Percentiles rank a stretch among this genome's conserved stretches.
Conservation (phyloP, 2,329 filamentous ascomycete species). For the Drechslera avenae region DNA sequence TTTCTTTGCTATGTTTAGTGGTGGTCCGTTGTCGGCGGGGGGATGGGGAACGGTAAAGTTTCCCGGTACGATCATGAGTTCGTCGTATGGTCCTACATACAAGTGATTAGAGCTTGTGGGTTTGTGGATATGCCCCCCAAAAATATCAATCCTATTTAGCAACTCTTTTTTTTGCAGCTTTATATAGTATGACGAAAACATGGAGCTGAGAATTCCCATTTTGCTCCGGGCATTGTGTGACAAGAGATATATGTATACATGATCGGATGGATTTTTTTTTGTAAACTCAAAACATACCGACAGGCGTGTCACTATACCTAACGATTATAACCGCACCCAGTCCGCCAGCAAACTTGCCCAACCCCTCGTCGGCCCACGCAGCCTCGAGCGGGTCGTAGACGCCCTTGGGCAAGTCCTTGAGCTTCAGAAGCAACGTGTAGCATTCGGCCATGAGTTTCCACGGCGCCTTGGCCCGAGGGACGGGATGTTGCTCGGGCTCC, state of each 20-base stretch:
- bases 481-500: constrained; percentile 25
- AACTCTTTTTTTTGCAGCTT: too few species aligned
- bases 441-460: constrained; percentile 35
- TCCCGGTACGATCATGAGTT: constrained; percentile 40
- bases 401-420: constrained; percentile 29
- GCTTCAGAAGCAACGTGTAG: constrained; percentile 33
- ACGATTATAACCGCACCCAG: constrained; percentile 37
- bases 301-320: constrained; percentile 39
- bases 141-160: too few species aligned
- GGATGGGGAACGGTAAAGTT: constrained; percentile 34
- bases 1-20: constrained; percentile 29
- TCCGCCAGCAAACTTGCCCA: constrained; percentile 34
- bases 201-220: too few species aligned
- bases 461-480: constrained; percentile 28
- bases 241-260: too few species aligned
- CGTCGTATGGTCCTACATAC: constrained; percentile 40
- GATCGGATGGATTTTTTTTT: too few species aligned
- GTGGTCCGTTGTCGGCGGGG: neutral
- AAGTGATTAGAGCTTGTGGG: constrained; percentile 3
- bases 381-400: constrained; percentile 36
- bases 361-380: constrained; percentile 16
- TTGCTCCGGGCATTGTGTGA: too few species aligned
- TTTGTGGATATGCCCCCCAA: too few species aligned
- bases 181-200: too few species aligned
- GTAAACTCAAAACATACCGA: constrained; percentile 30